Base-by-base conservation (phyloP, 108 stramenopile species). In the Cyclotella sp. region DNA sequence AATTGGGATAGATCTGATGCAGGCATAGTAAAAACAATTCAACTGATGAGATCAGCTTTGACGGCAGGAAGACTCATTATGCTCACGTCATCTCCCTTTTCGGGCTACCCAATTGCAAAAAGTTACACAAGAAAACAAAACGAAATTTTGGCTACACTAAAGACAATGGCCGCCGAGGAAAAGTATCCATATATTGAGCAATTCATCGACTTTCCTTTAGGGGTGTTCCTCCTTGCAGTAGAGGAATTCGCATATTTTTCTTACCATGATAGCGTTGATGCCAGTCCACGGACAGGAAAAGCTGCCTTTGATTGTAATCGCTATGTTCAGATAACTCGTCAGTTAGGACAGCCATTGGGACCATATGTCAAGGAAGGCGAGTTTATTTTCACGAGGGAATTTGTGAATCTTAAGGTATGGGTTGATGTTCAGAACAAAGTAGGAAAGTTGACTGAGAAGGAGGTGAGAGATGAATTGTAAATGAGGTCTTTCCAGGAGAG, bases 241-340 rank as follows among this genome's bases (percentile, higher is more conserved):
- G 78, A 79, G 46, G 41, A 60, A 26, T 52, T 51, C 46, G 58
- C 71, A 10, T 79, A 72, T 42, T 79, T 72, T 39, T 72, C 78
- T 0, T 79, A 67, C 28, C 71, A 72, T 40, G 19, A 66, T 46
- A 34, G 65, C 11, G 49, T 68, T 26, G 52, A 68, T 54, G 68
- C 68, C 21, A 18, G 34, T 41, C 62, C 58, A 29, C 34, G 62
- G 40, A 42, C n/a, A 14, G 62, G 62, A 42, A 34, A 43, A 1
- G 45, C 65, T 18, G 21, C 27, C 3, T 47, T 66, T 47, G 43
- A 47, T 46, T 66, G 21, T 44, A 47, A 44, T 22, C 21, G 62
- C 6, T 63, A 39, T 63, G 40, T 39, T 28, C 34, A 47, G 44
- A 21, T 66, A 15, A 45, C 39, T 43, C 43, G 45, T 11, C 21